Base-by-base conservation (phyloP, 1,284 basidiomycete species). In the Trichosporon sp. region DNA sequence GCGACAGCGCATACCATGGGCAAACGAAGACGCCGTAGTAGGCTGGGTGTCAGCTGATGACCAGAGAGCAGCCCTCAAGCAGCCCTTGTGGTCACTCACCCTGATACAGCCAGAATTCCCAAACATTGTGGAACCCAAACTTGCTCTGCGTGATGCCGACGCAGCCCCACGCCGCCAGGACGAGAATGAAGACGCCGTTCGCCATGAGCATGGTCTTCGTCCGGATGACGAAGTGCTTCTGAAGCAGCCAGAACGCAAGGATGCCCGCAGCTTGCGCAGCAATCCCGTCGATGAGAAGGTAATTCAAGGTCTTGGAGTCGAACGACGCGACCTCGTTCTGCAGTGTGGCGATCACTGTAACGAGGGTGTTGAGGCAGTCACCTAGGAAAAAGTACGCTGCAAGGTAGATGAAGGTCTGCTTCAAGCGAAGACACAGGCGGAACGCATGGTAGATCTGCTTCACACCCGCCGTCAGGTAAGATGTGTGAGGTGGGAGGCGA, bases 161-260 rank as follows among this genome's bases (percentile, higher is more conserved):
- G 15, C 65, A 71, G 8, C 74, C 74, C 73, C 73, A 75, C 1
- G 71, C 56, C 91, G 44, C 75, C 42, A 81, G 75, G 1, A 80
- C 58, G 18, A 78, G 71, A 47, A 81, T 81, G 73, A 76, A 81
- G 64, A 81, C 76, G 25, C 75, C 78, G 69, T 81, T 81, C 44
- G 75, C 74, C 3, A 81, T 71, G 1, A 81, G 74, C 76, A 88
- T 90, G 21, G 86, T 83, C 82, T 92, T 92, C 1, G 92, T 93
- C 18, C 87, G 85, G 63, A 92, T 88, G 62, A 86, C 86, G 75
- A 85, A 92, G 58, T 83, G 85, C 75, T 90, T 91, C 77, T 93
- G 92, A 6, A 92, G 87, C 7, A 90, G 76, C 92, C 92, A 93
- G 78, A 90, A 92, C 9, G 87, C 72, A 75, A 90, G 91, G 70